Percentiles rank a stretch among this genome's conserved stretches.
These are phyloP conservation scores for Solanum medicagineum DNA, from an alignment of 257 asterid genomes.

Conservation along the genomic window DNA sequence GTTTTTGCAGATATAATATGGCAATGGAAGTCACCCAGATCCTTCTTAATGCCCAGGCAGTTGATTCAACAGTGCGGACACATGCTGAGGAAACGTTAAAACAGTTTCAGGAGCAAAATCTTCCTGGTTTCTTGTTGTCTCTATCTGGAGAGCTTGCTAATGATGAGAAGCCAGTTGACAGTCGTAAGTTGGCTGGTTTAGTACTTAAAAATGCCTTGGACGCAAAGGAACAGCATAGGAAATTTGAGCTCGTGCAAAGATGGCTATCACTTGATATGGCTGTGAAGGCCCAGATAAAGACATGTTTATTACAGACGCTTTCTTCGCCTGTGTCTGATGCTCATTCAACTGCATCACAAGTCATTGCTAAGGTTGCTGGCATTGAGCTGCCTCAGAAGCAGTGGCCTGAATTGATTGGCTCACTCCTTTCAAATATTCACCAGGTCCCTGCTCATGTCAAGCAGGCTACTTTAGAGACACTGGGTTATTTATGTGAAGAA, in stretches of 20 bases:
- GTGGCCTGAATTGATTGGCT: slow-evolving; percentile 79
- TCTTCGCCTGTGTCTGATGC: slow-evolving; percentile 52
- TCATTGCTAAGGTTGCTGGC: slow-evolving; percentile 74
- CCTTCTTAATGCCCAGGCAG: slow-evolving; percentile 71
- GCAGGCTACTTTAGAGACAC: slow-evolving; percentile 74
- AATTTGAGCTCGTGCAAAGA: slow-evolving; percentile 58
- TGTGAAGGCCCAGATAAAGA: slow-evolving; percentile 58
- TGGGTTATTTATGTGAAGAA: slow-evolving; percentile 80
- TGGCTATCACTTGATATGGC: slow-evolving; percentile 63
- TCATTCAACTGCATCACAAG: slow-evolving; percentile 78
- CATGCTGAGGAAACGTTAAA: slow-evolving; percentile 65
- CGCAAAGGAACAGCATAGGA: slow-evolving; percentile 78
- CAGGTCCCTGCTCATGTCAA: slow-evolving; percentile 68
- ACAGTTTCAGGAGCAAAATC: slow-evolving; percentile 89
- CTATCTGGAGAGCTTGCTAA: slow-evolving; percentile 66
- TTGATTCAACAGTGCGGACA: slow-evolving; percentile 58
- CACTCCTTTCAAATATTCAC: slow-evolving; percentile 59
- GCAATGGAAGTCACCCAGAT: slow-evolving; percentile 82
- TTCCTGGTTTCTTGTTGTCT: slow-evolving; percentile 57
- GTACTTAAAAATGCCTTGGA: slow-evolving; percentile 73
- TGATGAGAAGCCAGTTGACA: slow-evolving; percentile 74
- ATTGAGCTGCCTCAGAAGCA: slow-evolving; percentile 79
- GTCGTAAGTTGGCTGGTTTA: slow-evolving; percentile 77
- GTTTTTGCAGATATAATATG: slow-evolving; percentile 30
- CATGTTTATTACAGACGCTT: slow-evolving; percentile 66